A percentile compares a stretch with the other conserved stretches of the same genome.
phyloP scores from a whole-genome alignment of 1,139 yeast genomes.

The Suhomyces bribrorum region DNA sequence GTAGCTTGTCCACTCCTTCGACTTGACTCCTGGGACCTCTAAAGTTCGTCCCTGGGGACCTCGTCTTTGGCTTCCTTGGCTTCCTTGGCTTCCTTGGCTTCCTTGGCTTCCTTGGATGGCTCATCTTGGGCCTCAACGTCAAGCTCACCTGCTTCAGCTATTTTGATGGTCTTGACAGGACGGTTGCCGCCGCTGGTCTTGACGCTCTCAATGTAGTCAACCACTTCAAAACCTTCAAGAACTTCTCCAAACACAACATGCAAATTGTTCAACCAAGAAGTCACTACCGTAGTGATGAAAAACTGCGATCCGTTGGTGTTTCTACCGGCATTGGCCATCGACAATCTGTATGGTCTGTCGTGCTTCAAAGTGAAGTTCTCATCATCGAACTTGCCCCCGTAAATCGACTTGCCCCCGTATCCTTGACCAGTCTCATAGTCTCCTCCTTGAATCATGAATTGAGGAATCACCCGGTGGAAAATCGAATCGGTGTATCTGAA shows the following conservation, averaged over 20 bases:
- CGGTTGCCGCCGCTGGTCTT: slow-evolving; percentile 50
- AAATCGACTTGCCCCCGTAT: slow-evolving; percentile 60
- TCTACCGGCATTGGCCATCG: slow-evolving; percentile 68
- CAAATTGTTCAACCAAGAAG: slow-evolving; percentile 64
- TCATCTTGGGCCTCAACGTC: slow-evolving; percentile 24
- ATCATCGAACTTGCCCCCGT: slow-evolving; percentile 57
- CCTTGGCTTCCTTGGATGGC: slow-evolving; percentile 42
- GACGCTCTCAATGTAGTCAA: slow-evolving; percentile 54
- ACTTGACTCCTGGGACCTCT: not conserved
- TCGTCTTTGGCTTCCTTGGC: slow-evolving; percentile 24
- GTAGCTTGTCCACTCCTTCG: too few species aligned
- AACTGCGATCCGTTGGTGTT: slow-evolving; percentile 67
- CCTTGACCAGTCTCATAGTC: slow-evolving; percentile 62
- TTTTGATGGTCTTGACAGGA: slow-evolving; percentile 54
- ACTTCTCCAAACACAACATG: slow-evolving; percentile 88
- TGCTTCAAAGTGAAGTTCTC: slow-evolving; percentile 59
- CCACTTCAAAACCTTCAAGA: slow-evolving; percentile 65
- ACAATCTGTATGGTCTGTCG: slow-evolving; percentile 57
- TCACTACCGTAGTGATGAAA: slow-evolving; percentile 62
- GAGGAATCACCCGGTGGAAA: slow-evolving; percentile 60
- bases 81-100: slow-evolving; percentile 49
- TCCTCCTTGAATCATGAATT: slow-evolving; percentile 65
- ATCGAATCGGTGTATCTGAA: slow-evolving; percentile 52
- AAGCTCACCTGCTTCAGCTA: slow-evolving; percentile 49
- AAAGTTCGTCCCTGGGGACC: slow-evolving; percentile 32